Evolutionary conservation across 129 eudicot genomes (phyloP).

Genomic region (Artemisia tridentata): DNA sequence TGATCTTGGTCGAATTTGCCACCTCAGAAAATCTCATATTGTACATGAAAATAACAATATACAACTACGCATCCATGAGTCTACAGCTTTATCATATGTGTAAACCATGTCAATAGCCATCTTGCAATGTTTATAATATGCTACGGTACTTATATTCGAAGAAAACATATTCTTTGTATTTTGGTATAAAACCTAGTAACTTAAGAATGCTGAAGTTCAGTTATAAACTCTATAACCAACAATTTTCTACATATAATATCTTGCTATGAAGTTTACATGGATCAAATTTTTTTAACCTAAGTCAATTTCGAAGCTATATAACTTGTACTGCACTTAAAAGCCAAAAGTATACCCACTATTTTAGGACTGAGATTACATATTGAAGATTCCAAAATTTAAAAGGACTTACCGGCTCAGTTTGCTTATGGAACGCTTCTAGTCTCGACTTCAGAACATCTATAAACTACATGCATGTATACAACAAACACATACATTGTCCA

Average conservation of each 20-base stretch:
- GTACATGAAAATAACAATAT: background rate
- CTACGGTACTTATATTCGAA: too few relatives aligned
- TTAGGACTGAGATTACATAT: background rate
- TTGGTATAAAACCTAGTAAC: background rate
- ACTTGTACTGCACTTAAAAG: background rate
- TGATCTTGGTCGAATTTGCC: background rate
- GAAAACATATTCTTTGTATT: too few relatives aligned
- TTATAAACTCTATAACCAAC: conserved; percentile 4
- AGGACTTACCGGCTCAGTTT: conserved; percentile 80
- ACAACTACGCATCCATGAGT: too few relatives aligned
- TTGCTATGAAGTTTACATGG: background rate
- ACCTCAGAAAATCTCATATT: background rate
- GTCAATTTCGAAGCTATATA: background rate
- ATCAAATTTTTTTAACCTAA: background rate
- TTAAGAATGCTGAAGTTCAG: background rate
- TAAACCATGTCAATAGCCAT: too few relatives aligned
- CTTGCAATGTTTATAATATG: too few relatives aligned
- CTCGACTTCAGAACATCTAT: conserved; percentile 70
- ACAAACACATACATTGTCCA: conserved; percentile 64
- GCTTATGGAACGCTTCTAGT: conserved; percentile 82
- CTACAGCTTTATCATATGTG: too few relatives aligned
- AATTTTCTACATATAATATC: conserved; percentile 4
- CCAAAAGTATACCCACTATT: background rate
- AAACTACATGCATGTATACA: conserved; percentile 8
- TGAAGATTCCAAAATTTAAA: background rate